Base-by-base conservation (phyloP, 2,329 filamentous ascomycete genomes). In the Didymella keratinophila region DNA sequence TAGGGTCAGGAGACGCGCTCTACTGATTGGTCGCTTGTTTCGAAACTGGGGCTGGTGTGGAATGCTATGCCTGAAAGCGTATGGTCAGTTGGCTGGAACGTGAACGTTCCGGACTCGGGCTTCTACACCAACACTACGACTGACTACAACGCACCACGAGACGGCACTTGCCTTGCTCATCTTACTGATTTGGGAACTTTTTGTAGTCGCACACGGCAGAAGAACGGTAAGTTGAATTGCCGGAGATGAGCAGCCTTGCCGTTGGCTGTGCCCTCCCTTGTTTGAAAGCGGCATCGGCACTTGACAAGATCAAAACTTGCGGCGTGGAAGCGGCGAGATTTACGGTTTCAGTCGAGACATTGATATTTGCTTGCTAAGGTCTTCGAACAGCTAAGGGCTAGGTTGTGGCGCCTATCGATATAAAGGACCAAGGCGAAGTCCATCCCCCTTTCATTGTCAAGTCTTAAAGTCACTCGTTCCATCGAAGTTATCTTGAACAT, bases 111-210 rank as follows among this genome's bases (percentile, higher is more conserved):
- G 54, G 28, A 32, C 51, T 10, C 14, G 34, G 42, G 9, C n/a
- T 12, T 27, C 10, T 46, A 53, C 43, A 39, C 18, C 25, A 23
- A 41, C 25, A 53, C 51, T 52, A 52, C 41, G 21, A 43, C 28
- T 34, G 25, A 41, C 34, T 54, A 43, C 44, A 25, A 32, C 3
- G 28, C 43, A 42, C 18, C 32, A 43, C 27, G 27, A 36, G 28
- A 39, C 46, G 52, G 52, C 16, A 56, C 30, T 45, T 49, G 39
- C 46, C 52, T 27, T 49, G 52, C 30, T 49, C 52, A 49, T 50
- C 37, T 36, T 39, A 37, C 30, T 30, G 46, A 45, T 56, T 56
- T 50, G 46, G 37, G 28, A 32, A 27, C 8, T n/a, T 27, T 47
- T 6, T 45, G 41, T 37, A 28, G 41, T 52, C 41, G 21, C 23